Evolutionary conservation across 2,329 filamentous ascomycete species (phyloP).

Genomic region (Orbilia brochopaga): DNA sequence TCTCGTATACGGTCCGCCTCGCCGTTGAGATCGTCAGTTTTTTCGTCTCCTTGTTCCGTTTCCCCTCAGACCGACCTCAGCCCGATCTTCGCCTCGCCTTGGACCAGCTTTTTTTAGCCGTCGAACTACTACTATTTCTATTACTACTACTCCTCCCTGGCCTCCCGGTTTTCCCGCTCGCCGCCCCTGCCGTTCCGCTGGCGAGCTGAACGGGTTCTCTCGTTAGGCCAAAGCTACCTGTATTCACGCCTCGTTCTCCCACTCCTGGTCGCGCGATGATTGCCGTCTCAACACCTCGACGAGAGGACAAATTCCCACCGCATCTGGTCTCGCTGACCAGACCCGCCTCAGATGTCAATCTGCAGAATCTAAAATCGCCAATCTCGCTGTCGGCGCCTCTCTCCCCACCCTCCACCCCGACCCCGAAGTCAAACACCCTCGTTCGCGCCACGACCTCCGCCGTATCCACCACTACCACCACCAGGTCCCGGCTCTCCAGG

Average conservation of each 20-base stretch:
- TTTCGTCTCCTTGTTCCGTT: slow-evolving; percentile 7
- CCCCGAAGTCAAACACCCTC: slow-evolving; percentile 25
- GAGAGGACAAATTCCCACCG: slow-evolving; percentile 47
- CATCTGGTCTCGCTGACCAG: slow-evolving; percentile 41
- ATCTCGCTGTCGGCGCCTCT: slow-evolving; percentile 33
- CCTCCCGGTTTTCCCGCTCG: slow-evolving; percentile 21
- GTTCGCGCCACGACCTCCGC: neutral
- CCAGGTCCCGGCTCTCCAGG: slow-evolving; percentile 30
- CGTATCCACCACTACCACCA: slow-evolving; percentile 19
- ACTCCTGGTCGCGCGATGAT: slow-evolving; percentile 45
- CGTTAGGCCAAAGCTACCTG: slow-evolving; percentile 1
- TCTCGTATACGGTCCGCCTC: neutral
- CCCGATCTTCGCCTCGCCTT: neutral
- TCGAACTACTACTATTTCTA: no score
- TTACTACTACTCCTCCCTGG: slow-evolving; percentile 15
- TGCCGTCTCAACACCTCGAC: slow-evolving; percentile 46
- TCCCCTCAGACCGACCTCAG: slow-evolving; percentile 1
- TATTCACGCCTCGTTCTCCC: slow-evolving; percentile 6
- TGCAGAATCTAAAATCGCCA: slow-evolving; percentile 33
- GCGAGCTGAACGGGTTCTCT: slow-evolving; percentile 21
- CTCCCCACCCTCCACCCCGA: slow-evolving; percentile 13
- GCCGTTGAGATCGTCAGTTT: neutral
- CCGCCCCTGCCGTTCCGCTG: slow-evolving; percentile 14
- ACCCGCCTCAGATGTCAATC: slow-evolving; percentile 31
- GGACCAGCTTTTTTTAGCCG: slow-evolving; percentile 31